Conservation (phyloP, 805 yeast species). For the Spathaspora arborariae region DNA sequence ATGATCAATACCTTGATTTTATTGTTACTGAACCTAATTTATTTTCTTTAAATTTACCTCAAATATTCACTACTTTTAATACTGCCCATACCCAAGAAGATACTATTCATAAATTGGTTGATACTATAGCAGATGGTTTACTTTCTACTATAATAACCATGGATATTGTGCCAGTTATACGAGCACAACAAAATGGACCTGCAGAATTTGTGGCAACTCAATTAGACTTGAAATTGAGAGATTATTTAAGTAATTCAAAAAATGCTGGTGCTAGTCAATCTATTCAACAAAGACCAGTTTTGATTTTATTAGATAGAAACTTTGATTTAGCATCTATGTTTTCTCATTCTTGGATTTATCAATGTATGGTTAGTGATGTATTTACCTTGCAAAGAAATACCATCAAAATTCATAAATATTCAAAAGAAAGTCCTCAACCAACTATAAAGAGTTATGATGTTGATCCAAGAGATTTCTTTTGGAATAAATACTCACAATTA, state of each 20-base stretch:
- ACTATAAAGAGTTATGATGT: constrained; percentile 70
- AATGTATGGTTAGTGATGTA: constrained; percentile 92
- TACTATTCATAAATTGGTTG: constrained; percentile 64
- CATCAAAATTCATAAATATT: constrained; percentile 50
- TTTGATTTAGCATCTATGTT: constrained; percentile 91
- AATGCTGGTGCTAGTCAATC: constrained; percentile 16
- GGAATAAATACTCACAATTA: constrained; percentile 76
- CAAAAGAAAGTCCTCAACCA: constrained; percentile 24
- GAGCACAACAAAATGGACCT: constrained; percentile 91
- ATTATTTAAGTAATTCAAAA: constrained; percentile 71
- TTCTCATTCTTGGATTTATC: constrained; percentile 96
- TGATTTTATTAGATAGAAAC: constrained; percentile 81
- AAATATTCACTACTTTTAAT: constrained; percentile 66
- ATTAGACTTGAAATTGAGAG: constrained; percentile 79
- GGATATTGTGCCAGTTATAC: constrained; percentile 80
- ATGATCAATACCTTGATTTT: constrained; percentile 90
- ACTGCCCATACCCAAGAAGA: constrained; percentile 72
- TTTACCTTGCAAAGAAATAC: constrained; percentile 81
- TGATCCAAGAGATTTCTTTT: constrained; percentile 91
- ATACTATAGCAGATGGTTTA: constrained; percentile 71
- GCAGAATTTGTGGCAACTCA: constrained; percentile 91
- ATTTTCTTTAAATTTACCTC: constrained; percentile 69
- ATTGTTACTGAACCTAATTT: constrained; percentile 90
- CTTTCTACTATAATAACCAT: constrained; percentile 75
- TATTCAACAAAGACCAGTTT: constrained; percentile 60